phyloP scores from a whole-genome alignment of 2,329 filamentous ascomycete genomes.

The Immersiporthe knoxdaviesiana region DNA sequence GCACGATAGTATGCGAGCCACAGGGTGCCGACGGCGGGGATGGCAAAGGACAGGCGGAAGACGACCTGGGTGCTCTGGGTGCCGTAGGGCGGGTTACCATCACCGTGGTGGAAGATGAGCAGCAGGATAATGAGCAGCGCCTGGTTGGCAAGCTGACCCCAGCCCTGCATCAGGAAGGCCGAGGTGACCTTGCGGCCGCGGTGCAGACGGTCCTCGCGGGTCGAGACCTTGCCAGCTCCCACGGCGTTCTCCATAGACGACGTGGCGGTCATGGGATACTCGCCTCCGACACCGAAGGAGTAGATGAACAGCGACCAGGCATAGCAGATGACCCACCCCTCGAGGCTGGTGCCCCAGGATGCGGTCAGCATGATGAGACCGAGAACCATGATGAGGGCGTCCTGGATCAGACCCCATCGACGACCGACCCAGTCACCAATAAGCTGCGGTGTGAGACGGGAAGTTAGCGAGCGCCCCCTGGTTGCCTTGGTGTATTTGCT shows the following conservation, averaged over 20 bases:
- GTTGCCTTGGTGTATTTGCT: background rate
- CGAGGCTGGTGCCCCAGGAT: constrained; percentile 82
- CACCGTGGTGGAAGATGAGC: constrained; percentile 83
- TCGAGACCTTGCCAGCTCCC: constrained; percentile 84
- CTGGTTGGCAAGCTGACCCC: constrained; percentile 96
- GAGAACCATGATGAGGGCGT: constrained; percentile 91
- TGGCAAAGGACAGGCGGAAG: constrained; percentile 89
- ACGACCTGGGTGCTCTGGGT: constrained; percentile 81
- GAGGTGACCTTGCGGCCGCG: constrained; percentile 94
- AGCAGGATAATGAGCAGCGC: constrained; percentile 83
- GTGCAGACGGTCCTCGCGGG: constrained; percentile 89
- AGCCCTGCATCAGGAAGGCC: constrained; percentile 97
- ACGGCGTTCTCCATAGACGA: constrained; percentile 92
- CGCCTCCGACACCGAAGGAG: constrained; percentile 71
- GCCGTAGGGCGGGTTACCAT: constrained; percentile 77
- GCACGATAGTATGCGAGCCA: constrained; percentile 97
- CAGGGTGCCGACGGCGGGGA: constrained; percentile 86
- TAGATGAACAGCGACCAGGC: constrained; percentile 95
- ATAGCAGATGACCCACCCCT: constrained; percentile 98
- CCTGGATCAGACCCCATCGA: constrained; percentile 94
- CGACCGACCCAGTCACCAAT: constrained; percentile 79
- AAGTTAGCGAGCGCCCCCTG: constrained; percentile 14
- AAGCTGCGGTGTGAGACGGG: constrained; percentile 40
- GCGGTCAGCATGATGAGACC: constrained; percentile 91
- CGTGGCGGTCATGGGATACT: constrained; percentile 96